These are phyloP conservation scores for Neoboletus magnificus DNA, from an alignment of 768 basidiomycete genomes.

Conservation along the genomic window DNA sequence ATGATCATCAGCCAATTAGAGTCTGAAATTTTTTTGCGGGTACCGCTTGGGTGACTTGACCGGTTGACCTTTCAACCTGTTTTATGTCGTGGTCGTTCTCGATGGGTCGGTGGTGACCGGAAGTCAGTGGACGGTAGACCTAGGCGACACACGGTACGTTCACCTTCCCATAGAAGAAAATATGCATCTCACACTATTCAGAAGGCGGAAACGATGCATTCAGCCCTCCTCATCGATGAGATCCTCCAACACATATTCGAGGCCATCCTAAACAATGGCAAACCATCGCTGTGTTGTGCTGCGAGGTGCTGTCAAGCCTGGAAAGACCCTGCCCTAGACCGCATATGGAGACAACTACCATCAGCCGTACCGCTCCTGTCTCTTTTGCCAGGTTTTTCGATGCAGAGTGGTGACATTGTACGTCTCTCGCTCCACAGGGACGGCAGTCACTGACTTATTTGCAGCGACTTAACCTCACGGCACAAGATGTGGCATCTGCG, in stretches of 20 bases:
- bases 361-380: conserved; percentile 41
- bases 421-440: neutral
- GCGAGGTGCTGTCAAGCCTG: conserved; percentile 46
- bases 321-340: conserved; percentile 48
- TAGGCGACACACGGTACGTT: conserved; percentile 4
- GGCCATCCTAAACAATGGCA: conserved; percentile 28
- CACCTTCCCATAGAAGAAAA: neutral
- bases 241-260: conserved; percentile 43
- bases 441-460: neutral
- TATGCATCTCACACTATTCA: neutral
- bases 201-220: conserved; percentile 36
- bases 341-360: conserved; percentile 41
- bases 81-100: neutral
- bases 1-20: conserved; percentile 8
- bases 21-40: conserved; percentile 11
- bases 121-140: neutral
- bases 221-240: conserved; percentile 47
- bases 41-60: conserved; percentile 8
- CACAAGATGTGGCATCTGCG: neutral
- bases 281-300: conserved; percentile 31
- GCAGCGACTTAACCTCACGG: conserved; percentile 10
- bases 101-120: neutral
- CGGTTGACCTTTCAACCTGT: neutral
- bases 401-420: conserved; percentile 12
- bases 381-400: conserved; percentile 27